These are phyloP conservation scores for Carex arenaria DNA, from an alignment of 202 grass and related monocot species.

Conservation along the genomic window DNA sequence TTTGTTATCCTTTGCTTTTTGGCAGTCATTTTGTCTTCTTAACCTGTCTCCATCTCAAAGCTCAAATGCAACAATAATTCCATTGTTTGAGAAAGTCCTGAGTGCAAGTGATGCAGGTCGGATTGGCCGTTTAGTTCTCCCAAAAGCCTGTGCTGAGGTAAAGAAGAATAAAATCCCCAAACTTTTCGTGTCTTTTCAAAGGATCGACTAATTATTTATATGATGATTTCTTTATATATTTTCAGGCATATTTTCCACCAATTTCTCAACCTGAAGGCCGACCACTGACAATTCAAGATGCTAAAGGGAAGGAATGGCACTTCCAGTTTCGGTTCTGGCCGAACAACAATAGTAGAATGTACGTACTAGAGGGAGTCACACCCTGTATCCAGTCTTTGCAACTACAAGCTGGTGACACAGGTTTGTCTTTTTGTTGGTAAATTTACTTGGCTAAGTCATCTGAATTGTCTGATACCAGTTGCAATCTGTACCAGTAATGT, in stretches of 20 bases:
- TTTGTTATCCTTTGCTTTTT: background rate
- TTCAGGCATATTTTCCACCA: slow-evolving; percentile 93
- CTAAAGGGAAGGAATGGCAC: slow-evolving; percentile 99
- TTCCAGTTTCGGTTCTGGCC: slow-evolving; percentile 99
- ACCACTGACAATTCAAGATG: slow-evolving; percentile 95
- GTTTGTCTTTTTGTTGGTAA: slow-evolving; percentile 29
- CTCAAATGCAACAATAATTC: slow-evolving; percentile 93
- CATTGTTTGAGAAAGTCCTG: slow-evolving; percentile 98
- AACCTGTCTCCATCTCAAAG: slow-evolving; percentile 43
- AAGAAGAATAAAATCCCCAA: slow-evolving; percentile 20
- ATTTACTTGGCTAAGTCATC: background rate
- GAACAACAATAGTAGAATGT: slow-evolving; percentile 99
- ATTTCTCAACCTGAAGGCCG: slow-evolving; percentile 99
- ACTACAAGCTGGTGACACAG: slow-evolving; percentile 99
- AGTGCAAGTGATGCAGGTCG: slow-evolving; percentile 98
- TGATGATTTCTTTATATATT: slow-evolving; percentile 25
- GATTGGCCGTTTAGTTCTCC: slow-evolving; percentile 96
- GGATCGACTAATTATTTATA: slow-evolving; percentile 3
- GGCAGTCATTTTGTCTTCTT: slow-evolving; percentile 40
- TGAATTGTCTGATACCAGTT: slow-evolving; percentile 1
- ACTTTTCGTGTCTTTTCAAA: slow-evolving; percentile 18
- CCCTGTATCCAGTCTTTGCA: slow-evolving; percentile 99
- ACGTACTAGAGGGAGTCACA: slow-evolving; percentile 95
- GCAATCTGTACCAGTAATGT: background rate
- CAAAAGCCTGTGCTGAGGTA: slow-evolving; percentile 99